Evolutionary conservation across 495 filamentous ascomycete genomes (phyloP).

Genomic region (Penicillium daleae): DNA sequence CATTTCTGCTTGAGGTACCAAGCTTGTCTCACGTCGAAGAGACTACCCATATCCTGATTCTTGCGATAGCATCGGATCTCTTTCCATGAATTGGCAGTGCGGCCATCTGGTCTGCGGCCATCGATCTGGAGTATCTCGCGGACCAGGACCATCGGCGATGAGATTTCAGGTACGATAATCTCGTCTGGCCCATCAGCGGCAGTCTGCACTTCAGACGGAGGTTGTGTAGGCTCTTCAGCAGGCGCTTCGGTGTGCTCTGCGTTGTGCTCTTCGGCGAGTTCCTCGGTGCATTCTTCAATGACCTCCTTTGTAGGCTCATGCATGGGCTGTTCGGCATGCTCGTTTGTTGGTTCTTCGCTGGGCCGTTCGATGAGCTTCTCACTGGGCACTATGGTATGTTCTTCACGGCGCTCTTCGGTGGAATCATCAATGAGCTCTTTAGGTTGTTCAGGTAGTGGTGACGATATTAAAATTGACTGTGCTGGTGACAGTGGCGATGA

Average conservation of each 20-base stretch:
- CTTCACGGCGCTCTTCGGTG: neutral
- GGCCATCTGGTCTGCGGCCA: conserved; percentile 32
- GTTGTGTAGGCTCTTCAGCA: neutral
- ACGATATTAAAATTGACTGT: neutral
- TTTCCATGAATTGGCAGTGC: conserved; percentile 56
- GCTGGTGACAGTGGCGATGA: neutral
- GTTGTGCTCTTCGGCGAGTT: neutral
- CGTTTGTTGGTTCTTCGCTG: neutral
- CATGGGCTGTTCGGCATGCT: neutral
- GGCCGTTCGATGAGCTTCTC: neutral
- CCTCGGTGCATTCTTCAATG: neutral
- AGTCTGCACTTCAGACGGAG: neutral
- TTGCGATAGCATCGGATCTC: conserved; percentile 52
- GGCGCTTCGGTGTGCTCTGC: neutral
- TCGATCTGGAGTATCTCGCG: conserved; percentile 49
- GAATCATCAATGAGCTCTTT: neutral
- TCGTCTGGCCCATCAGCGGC: conserved; percentile 22
- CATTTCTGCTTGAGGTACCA: conserved; percentile 40
- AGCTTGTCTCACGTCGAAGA: conserved; percentile 56
- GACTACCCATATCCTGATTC: conserved; percentile 60
- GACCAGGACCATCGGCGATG: conserved; percentile 35
- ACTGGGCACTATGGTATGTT: neutral
- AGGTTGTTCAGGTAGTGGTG: neutral
- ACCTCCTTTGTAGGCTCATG: neutral
- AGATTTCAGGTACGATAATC: conserved; percentile 39